Percentiles rank a stretch among this genome's conserved stretches.
Evolutionary conservation across 495 filamentous ascomycete genomes (phyloP).

Genomic region (Penicillium coffeae): DNA sequence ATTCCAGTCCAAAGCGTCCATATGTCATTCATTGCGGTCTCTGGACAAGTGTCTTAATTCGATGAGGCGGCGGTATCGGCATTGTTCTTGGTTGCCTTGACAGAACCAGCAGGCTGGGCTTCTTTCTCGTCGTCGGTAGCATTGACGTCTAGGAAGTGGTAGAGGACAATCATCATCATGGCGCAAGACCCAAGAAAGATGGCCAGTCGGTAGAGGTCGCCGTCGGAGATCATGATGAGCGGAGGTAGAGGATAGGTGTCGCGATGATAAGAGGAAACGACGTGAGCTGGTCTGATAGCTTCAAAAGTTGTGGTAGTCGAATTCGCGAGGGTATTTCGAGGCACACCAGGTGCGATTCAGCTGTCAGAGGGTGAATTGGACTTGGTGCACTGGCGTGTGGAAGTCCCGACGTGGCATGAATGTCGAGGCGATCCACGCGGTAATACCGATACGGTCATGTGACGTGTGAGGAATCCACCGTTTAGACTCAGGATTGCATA

Average conservation of each 20-base stretch:
- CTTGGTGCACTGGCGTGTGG: neutral
- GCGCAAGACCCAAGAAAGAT: slow-evolving; percentile 87
- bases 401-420: neutral
- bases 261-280: neutral
- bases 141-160: slow-evolving; percentile 98
- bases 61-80: slow-evolving; percentile 13
- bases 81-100: slow-evolving; percentile 24
- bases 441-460: neutral
- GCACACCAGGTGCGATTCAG: neutral
- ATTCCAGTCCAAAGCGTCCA: slow-evolving; percentile 6
- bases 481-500: too few relatives aligned
- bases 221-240: slow-evolving; percentile 78
- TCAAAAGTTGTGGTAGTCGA: neutral
- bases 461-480: neutral
- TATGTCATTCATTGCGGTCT: too few relatives aligned
- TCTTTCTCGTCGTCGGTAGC: slow-evolving; percentile 52
- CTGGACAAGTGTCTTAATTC: slow-evolving; percentile 4
- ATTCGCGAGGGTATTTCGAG: neutral
- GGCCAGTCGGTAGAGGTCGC: slow-evolving; percentile 78
- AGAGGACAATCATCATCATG: slow-evolving; percentile 91
- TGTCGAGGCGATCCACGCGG: neutral
- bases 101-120: slow-evolving; percentile 9
- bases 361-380: neutral
- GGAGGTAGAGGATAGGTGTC: neutral
- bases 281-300: too few relatives aligned